Evolutionary conservation across 2,329 filamentous ascomycete genomes (phyloP).

Genomic region (Cordyceps pruinosa): DNA sequence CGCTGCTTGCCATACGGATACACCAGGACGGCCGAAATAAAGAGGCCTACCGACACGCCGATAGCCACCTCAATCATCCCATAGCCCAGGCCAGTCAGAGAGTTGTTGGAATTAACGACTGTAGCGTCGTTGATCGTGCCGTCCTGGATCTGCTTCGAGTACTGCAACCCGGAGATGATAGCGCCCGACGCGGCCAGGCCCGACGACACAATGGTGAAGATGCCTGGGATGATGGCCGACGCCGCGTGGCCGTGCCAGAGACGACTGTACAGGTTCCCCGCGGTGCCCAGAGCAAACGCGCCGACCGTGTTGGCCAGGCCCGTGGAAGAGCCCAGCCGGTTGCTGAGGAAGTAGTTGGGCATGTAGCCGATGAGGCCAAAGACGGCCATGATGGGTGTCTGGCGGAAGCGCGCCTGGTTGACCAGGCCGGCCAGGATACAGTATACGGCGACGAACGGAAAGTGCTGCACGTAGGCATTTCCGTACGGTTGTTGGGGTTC

Average conservation of each 20-base stretch:
- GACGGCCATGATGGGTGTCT: slow-evolving; percentile 12
- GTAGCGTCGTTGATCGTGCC: slow-evolving; percentile 1
- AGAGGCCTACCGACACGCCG: slow-evolving; percentile 1
- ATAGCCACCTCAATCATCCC: slow-evolving; percentile 9
- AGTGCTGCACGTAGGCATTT: slow-evolving; percentile 7
- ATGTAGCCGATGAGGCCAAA: slow-evolving; percentile 8
- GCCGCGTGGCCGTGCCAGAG: slow-evolving; percentile 9
- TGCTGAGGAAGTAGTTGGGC: slow-evolving; percentile 8
- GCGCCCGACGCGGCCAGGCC: slow-evolving; percentile 2
- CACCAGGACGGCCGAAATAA: slow-evolving; percentile 4
- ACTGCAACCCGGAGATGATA: slow-evolving; percentile 2
- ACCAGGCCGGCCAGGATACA: slow-evolving; percentile 10
- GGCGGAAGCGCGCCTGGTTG: slow-evolving; percentile 7
- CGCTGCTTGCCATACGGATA: slow-evolving; percentile 8
- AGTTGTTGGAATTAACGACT: background rate
- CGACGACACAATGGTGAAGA: slow-evolving; percentile 12
- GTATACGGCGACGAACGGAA: slow-evolving; percentile 6
- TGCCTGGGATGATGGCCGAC: slow-evolving; percentile 10
- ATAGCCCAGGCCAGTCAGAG: background rate
- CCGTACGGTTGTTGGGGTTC: background rate
- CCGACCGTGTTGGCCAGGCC: slow-evolving; percentile 9
- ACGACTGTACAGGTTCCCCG: slow-evolving; percentile 3
- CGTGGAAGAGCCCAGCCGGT: background rate
- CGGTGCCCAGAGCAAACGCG: slow-evolving; percentile 8
- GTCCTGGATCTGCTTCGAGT: background rate